These are phyloP conservation scores for Schizosaccharomyces osmophilus DNA, from an alignment of 805 yeast genomes.

Conservation along the genomic window DNA sequence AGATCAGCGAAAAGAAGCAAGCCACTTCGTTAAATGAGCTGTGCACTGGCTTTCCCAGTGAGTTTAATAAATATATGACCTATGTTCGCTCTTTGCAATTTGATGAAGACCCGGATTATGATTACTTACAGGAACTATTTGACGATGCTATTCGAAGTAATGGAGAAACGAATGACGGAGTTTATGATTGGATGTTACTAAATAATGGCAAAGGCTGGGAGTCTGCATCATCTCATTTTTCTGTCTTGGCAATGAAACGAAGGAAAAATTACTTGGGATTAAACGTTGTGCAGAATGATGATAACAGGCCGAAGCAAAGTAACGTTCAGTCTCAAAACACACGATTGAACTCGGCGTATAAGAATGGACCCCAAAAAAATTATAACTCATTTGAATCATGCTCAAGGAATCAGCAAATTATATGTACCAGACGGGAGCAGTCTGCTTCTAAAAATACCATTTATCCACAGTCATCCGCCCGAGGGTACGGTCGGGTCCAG, in stretches of 20 bases:
- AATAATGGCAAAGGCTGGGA: constrained; percentile 96
- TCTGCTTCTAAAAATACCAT: not conserved
- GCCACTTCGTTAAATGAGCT: constrained; percentile 66
- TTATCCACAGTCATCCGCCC: not conserved
- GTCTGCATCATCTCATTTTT: constrained; percentile 19
- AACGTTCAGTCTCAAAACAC: not conserved
- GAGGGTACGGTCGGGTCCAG: not conserved
- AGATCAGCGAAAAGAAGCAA: constrained; percentile 88
- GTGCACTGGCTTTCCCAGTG: constrained; percentile 73
- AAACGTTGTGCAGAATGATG: not conserved
- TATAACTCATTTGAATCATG: not conserved
- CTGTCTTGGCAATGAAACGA: constrained; percentile 1
- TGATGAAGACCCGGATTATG: constrained; percentile 88
- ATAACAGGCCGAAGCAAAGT: not conserved
- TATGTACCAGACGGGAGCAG: not conserved
- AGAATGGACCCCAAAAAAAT: not conserved
- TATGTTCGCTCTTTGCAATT: constrained; percentile 72
- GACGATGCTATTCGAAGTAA: constrained; percentile 52
- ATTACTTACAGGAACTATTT: constrained; percentile 54
- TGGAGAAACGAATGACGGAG: constrained; percentile 56
- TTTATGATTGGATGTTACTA: constrained; percentile 93
- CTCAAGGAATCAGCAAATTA: not conserved
- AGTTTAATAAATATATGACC: constrained; percentile 75
- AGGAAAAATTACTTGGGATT: not conserved
- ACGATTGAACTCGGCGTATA: not conserved